Conservation (phyloP, 805 yeast species). For the Saccharomycopsis oosterbeekiorum region DNA sequence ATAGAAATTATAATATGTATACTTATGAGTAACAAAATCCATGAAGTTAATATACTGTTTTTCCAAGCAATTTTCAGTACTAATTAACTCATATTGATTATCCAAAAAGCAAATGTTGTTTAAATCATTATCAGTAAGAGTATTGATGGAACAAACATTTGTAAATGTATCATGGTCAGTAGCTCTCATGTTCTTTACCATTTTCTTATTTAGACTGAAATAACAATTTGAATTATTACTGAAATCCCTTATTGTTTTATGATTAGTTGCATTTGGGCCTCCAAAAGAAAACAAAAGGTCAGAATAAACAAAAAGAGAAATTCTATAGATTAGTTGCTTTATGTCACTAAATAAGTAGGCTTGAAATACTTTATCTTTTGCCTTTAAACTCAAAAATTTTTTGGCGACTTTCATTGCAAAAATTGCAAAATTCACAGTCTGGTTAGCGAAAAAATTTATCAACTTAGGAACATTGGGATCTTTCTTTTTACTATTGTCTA, state of each 20-base stretch:
- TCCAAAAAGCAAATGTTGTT: constrained; percentile 7
- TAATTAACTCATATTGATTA: constrained; percentile 8
- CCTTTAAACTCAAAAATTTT: constrained; percentile 10
- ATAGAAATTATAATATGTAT: constrained; percentile 15
- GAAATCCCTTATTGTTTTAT: background rate
- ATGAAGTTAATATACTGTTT: constrained; percentile 7
- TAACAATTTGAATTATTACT: constrained; percentile 4
- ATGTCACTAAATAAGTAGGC: constrained; percentile 10
- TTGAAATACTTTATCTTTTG: constrained; percentile 12
- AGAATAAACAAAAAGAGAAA: constrained; percentile 12
- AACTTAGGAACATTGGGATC: constrained; percentile 8
- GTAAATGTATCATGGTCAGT: background rate
- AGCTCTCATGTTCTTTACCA: constrained; percentile 3
- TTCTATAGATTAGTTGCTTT: constrained; percentile 12
- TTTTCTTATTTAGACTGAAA: constrained; percentile 1
- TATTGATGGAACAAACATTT: background rate
- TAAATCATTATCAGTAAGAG: constrained; percentile 7
- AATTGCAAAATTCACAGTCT: constrained; percentile 15
- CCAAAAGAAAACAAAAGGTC: constrained; percentile 10
- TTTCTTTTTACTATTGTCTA: background rate
- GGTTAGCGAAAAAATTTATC: constrained; percentile 14
- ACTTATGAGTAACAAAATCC: constrained; percentile 7
- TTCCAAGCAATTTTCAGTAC: background rate
- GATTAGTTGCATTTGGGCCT: background rate
- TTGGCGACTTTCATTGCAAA: constrained; percentile 6